Evolutionary conservation across 805 yeast species (phyloP).

Genomic region (Candida fluviatilis): DNA sequence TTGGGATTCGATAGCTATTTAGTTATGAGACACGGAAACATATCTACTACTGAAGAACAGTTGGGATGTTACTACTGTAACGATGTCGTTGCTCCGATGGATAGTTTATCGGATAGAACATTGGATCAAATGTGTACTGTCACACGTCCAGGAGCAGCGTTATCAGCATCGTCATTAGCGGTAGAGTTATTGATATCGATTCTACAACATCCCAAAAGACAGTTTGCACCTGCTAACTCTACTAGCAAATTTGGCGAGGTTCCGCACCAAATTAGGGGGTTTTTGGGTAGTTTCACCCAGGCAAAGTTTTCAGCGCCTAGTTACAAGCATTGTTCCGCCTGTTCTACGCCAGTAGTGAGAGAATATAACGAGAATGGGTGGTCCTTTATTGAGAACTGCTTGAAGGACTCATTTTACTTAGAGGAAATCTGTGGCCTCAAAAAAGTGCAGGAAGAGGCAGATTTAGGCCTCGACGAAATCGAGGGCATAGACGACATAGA

Average conservation of each 20-base stretch:
- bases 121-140: slow-evolving; percentile 99
- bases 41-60: slow-evolving; percentile 16
- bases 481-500: slow-evolving; percentile 21
- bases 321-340: slow-evolving; percentile 81
- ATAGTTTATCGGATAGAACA: slow-evolving; percentile 81
- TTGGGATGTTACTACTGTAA: slow-evolving; percentile 95
- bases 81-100: slow-evolving; percentile 92
- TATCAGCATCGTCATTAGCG: slow-evolving; percentile 80
- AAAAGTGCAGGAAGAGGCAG: slow-evolving; percentile 69
- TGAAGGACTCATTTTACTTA: slow-evolving; percentile 61
- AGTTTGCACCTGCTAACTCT: slow-evolving; percentile 34
- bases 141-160: slow-evolving; percentile 93
- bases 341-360: slow-evolving; percentile 59
- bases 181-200: slow-evolving; percentile 77
- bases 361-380: slow-evolving; percentile 58
- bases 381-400: slow-evolving; percentile 73
- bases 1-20: slow-evolving; percentile 90
- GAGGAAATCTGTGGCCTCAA: slow-evolving; percentile 79
- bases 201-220: slow-evolving; percentile 59
- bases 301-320: slow-evolving; percentile 66
- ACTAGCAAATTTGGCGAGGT: slow-evolving; percentile 52
- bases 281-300: slow-evolving; percentile 60
- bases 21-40: slow-evolving; percentile 88
- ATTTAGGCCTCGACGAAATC: slow-evolving; percentile 38
- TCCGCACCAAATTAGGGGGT: slow-evolving; percentile 93